Percentiles rank a stretch among this genome's conserved stretches.
Conservation (phyloP, 306 rosid genomes). For the Dalbergia oliveri region DNA sequence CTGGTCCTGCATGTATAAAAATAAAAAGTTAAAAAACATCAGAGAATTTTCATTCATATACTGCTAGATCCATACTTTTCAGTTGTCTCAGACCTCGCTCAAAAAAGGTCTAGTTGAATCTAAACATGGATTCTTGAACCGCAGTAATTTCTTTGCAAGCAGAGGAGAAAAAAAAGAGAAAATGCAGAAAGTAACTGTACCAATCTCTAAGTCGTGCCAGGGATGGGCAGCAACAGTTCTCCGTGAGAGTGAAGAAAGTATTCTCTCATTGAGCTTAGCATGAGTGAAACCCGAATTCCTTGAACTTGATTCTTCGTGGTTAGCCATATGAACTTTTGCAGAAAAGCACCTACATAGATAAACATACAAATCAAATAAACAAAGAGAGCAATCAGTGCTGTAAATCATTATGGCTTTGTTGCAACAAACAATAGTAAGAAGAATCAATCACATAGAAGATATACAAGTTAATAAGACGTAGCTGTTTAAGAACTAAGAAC, state of each 20-base stretch:
- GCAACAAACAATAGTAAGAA: slow-evolving; percentile 8
- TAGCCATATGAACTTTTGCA: slow-evolving; percentile 63
- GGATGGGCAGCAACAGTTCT: slow-evolving; percentile 98
- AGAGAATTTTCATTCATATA: slow-evolving; percentile 36
- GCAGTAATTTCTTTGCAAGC: background rate
- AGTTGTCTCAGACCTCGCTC: background rate
- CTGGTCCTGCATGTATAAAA: slow-evolving; percentile 75
- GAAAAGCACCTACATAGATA: slow-evolving; percentile 35
- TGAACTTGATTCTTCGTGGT: slow-evolving; percentile 61
- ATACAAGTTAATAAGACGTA: background rate
- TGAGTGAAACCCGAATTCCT: slow-evolving; percentile 45
- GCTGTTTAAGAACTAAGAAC: background rate
- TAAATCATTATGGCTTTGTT: slow-evolving; percentile 2
- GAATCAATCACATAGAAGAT: slow-evolving; percentile 5
- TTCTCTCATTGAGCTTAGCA: slow-evolving; percentile 82
- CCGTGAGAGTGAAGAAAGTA: slow-evolving; percentile 81
- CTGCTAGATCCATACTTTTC: slow-evolving; percentile 4
- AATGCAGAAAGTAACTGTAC: slow-evolving; percentile 46
- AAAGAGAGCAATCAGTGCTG: background rate
- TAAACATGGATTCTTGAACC: background rate
- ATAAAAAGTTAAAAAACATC: slow-evolving; percentile 13
- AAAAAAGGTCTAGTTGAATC: background rate
- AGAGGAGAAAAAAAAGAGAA: slow-evolving; percentile 16
- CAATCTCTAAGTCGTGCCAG: slow-evolving; percentile 98
- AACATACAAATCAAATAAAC: background rate